A percentile compares a stretch with the other conserved stretches of the same genome.
These are phyloP conservation scores for Candida suzukii DNA, from an alignment of 805 yeast species.

Conservation along the genomic window DNA sequence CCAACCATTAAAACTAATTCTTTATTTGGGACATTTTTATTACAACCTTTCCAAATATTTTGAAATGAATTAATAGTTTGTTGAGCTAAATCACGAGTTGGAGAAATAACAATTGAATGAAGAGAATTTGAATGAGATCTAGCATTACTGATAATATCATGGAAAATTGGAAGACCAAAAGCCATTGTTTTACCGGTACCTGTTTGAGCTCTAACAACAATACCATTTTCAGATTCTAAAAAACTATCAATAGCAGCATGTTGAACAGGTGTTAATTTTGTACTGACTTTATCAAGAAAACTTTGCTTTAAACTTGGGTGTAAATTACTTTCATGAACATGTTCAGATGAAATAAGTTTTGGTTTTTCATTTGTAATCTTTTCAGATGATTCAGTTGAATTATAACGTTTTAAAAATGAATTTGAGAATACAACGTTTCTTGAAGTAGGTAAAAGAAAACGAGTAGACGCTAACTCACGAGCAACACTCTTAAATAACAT, in stretches of 20 bases:
- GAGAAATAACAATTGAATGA: slow-evolving; percentile 67
- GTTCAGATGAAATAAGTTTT: slow-evolving; percentile 6
- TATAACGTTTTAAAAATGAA: no score
- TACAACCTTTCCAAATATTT: slow-evolving; percentile 29
- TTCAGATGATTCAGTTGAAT: background rate
- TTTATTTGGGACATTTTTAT: slow-evolving; percentile 8
- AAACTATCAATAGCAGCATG: slow-evolving; percentile 54
- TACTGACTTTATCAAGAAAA: slow-evolving; percentile 33
- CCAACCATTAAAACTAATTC: slow-evolving; percentile 58
- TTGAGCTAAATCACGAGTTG: slow-evolving; percentile 86
- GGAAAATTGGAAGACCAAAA: slow-evolving; percentile 73
- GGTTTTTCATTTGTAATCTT: background rate
- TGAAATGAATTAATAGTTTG: slow-evolving; percentile 67
- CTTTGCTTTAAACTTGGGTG: slow-evolving; percentile 19
- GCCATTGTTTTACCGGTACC: slow-evolving; percentile 96
- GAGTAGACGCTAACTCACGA: no score
- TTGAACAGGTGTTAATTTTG: slow-evolving; percentile 63
- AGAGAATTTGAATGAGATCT: slow-evolving; percentile 28
- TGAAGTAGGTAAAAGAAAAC: no score
- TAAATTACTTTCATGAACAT: slow-evolving; percentile 20
- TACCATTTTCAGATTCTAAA: slow-evolving; percentile 43
- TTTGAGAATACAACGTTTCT: no score
- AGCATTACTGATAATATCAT: slow-evolving; percentile 29
- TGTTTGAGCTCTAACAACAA: slow-evolving; percentile 86
- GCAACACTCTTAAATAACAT: no score